Evolutionary conservation across 495 filamentous ascomycete species (phyloP).

Genomic region (Cercophora scortea): DNA sequence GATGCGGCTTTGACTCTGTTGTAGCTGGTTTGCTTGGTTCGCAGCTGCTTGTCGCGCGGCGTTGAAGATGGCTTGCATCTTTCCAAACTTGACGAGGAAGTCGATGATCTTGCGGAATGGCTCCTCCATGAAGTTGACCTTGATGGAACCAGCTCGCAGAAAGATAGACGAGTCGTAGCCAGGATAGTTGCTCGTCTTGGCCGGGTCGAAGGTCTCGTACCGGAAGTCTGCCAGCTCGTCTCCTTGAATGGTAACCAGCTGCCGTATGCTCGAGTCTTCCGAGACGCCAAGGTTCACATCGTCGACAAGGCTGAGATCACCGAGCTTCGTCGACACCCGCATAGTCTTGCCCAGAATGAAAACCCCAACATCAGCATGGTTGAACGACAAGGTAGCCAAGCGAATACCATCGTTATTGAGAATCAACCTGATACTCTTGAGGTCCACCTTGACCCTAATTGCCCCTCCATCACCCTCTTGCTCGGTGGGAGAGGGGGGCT

Average conservation of each 20-base stretch:
- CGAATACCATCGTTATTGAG: slow-evolving; percentile 98
- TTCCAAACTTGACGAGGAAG: slow-evolving; percentile 95
- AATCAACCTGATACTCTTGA: slow-evolving; percentile 88
- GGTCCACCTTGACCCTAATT: slow-evolving; percentile 73
- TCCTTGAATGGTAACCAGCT: slow-evolving; percentile 87
- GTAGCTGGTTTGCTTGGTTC: slow-evolving; percentile 85
- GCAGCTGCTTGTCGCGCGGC: slow-evolving; percentile 92
- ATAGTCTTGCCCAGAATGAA: slow-evolving; percentile 79
- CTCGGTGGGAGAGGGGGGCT: slow-evolving; percentile 17
- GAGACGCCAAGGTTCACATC: slow-evolving; percentile 89
- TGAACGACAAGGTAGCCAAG: slow-evolving; percentile 84
- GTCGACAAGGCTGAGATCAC: slow-evolving; percentile 80
- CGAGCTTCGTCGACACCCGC: slow-evolving; percentile 77
- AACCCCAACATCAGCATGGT: slow-evolving; percentile 82
- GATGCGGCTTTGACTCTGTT: slow-evolving; percentile 80
- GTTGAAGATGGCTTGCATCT: slow-evolving; percentile 99
- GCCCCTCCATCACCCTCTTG: slow-evolving; percentile 31
- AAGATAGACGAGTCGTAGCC: slow-evolving; percentile 93
- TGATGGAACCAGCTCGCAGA: slow-evolving; percentile 85
- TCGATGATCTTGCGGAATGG: slow-evolving; percentile 98
- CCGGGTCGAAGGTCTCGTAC: slow-evolving; percentile 88
- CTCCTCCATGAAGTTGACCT: slow-evolving; percentile 92
- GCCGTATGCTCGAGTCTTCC: slow-evolving; percentile 70
- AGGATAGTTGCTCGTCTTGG: slow-evolving; percentile 61
- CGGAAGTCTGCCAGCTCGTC: slow-evolving; percentile 96